Conservation (phyloP, 129 eudicot genomes). For the Centella asiatica region DNA sequence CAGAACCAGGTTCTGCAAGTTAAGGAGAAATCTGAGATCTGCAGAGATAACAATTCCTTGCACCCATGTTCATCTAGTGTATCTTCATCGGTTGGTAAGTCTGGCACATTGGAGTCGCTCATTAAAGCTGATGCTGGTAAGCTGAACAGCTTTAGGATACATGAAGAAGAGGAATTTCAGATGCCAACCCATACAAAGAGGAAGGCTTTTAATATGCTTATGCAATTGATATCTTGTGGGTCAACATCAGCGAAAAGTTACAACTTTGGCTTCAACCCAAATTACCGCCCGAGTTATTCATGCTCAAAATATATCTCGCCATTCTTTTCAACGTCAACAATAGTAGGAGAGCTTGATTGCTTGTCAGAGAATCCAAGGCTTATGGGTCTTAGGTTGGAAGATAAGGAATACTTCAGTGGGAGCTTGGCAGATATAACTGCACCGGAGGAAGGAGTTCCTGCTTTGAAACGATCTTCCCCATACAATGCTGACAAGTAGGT, state of each 20-base stretch:
- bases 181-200: conserved; percentile 45
- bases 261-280: conserved; percentile 73
- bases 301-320: conserved; percentile 72
- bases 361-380: conserved; percentile 61
- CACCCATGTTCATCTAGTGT: conserved; percentile 62
- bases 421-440: conserved; percentile 73
- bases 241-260: conserved; percentile 85
- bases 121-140: conserved; percentile 82
- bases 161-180: conserved; percentile 39
- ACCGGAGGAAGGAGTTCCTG: conserved; percentile 41
- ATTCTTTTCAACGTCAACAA: conserved; percentile 66
- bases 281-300: conserved; percentile 67
- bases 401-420: conserved; percentile 91
- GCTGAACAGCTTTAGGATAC: conserved; percentile 49
- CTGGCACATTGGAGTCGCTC: conserved; percentile 68
- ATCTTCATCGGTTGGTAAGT: conserved; percentile 56
- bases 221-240: conserved; percentile 93
- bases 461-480: conserved; percentile 72
- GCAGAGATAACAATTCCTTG: conserved; percentile 39
- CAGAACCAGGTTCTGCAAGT: conserved; percentile 14
- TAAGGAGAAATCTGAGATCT: conserved; percentile 37
- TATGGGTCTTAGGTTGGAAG: conserved; percentile 67
- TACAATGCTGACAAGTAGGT: conserved; percentile 76
- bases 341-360: conserved; percentile 79
- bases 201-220: conserved; percentile 64